These are phyloP conservation scores for Plasmodium gaboni DNA, from an alignment of 169 alveolate genomes.

Conservation along the genomic window DNA sequence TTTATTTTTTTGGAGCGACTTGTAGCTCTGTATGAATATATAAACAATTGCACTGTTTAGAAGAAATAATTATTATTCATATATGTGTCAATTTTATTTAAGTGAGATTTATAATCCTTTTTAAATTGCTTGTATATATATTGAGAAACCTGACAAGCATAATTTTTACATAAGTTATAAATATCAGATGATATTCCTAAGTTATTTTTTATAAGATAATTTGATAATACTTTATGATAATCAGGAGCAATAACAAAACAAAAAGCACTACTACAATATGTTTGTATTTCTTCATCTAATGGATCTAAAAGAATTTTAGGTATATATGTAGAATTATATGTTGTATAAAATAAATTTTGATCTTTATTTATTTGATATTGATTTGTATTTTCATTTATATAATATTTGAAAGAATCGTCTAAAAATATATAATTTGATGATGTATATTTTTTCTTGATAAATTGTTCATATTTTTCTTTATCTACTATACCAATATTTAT, in stretches of 20 bases:
- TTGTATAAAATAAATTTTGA: constrained; percentile 16
- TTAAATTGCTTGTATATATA: constrained; percentile 19
- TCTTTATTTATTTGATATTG: neutral
- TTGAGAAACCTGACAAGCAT: constrained; percentile 37
- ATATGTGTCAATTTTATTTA: constrained; percentile 22
- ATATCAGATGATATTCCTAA: constrained; percentile 42
- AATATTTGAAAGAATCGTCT: neutral
- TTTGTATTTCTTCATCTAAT: constrained; percentile 39
- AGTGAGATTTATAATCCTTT: constrained; percentile 20
- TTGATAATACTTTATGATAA: constrained; percentile 41
- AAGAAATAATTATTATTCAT: constrained; percentile 42
- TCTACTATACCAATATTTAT: constrained; percentile 47
- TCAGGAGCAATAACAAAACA: constrained; percentile 70
- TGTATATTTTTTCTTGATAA: neutral
- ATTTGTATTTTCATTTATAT: neutral
- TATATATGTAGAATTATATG: constrained; percentile 7
- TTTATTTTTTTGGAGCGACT: too few species aligned
- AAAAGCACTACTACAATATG: constrained; percentile 71
- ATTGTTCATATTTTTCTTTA: constrained; percentile 2
- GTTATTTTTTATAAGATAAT: constrained; percentile 27
- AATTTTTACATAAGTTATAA: constrained; percentile 22
- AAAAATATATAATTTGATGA: neutral
- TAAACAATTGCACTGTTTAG: constrained; percentile 11
- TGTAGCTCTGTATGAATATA: too few species aligned
- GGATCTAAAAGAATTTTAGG: constrained; percentile 63